Evolutionary conservation across 2,329 filamentous ascomycete genomes (phyloP).

Genomic region (Fusarium pseudograminearum): DNA sequence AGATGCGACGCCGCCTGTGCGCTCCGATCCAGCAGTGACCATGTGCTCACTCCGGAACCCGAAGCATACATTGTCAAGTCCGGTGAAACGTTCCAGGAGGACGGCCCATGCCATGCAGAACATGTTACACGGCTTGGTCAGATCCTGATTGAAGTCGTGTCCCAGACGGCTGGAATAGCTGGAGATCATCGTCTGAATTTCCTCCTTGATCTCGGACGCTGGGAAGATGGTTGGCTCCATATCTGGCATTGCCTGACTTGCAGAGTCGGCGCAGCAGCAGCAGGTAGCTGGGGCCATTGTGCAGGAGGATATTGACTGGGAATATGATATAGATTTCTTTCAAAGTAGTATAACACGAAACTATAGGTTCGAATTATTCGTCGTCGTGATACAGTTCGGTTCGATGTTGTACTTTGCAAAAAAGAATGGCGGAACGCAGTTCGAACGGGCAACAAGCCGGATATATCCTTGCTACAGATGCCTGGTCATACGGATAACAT

Average conservation of each 20-base stretch:
- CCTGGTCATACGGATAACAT: background rate
- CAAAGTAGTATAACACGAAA: background rate
- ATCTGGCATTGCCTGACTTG: slow-evolving; percentile 16
- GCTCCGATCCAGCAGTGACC: background rate
- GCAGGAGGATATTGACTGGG: background rate
- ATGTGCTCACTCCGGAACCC: slow-evolving; percentile 28
- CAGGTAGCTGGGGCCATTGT: slow-evolving; percentile 23
- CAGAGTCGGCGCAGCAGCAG: slow-evolving; percentile 20
- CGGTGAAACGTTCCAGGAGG: slow-evolving; percentile 40
- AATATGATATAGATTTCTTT: background rate
- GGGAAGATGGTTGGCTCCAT: slow-evolving; percentile 40
- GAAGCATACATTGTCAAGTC: slow-evolving; percentile 39
- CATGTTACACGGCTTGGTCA: slow-evolving; percentile 13
- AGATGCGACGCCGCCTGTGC: background rate
- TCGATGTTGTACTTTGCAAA: background rate
- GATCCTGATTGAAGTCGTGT: background rate
- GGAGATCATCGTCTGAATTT: slow-evolving; percentile 7
- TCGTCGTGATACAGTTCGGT: background rate
- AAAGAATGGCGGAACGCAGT: background rate
- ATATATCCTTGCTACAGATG: slow-evolving; percentile 26
- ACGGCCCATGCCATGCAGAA: slow-evolving; percentile 33
- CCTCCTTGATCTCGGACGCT: slow-evolving; percentile 34
- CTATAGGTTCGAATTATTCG: background rate
- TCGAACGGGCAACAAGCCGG: slow-evolving; percentile 15
- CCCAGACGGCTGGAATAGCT: slow-evolving; percentile 1